Evolutionary conservation across 2,329 filamentous ascomycete species (phyloP), one percentile per base, ranked within the genome.

Genomic region (Didymella pomorum): DNA sequence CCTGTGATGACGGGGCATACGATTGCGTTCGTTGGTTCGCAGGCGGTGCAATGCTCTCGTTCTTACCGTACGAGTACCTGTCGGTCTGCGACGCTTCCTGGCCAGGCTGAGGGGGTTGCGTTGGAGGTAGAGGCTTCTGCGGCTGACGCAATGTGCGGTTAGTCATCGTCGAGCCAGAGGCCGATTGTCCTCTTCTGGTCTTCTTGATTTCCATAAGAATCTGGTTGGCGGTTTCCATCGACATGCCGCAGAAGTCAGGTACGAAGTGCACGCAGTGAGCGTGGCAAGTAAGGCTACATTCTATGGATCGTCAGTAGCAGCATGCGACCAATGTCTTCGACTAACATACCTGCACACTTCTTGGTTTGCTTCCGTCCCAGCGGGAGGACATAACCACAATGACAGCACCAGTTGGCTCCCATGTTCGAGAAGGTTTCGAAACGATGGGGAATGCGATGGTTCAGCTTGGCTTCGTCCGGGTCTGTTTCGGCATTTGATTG

Each of bases 401-500:
- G 95, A 75, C 95, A 99, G 80, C 95, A 99, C 95, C 95, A 99
- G 76, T 98, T 99, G 68, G 95, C 95, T 16, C 93, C 95, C 80
- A 99, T 91, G 73, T 99, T 99, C 65, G 93, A 93, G 76, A 96
- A 99, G n/a, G 90, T 88, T 71, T 94, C 89, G 83, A 98, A 99
- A 52, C 95, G 89, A 85, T 99, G 95, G 9, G 95, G 95, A 74
- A 99, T 99, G 65, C 95, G 91, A 77, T 99, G 95, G 76, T 99
- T 99, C 86, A 99, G 96, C 83, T 98, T 99, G 80, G 97, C 95
- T 79, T 99, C 95, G 79, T 99, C 95, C 21, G 95, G 94, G 76
- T 99, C 95, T 6, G 92, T 96, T 78, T 99, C 95, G 64, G 95
- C 94, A 75, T 99, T 99, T 63, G 94, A 97, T 78, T 99, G 98